A percentile compares a stretch with the other conserved stretches of the same genome.
These are phyloP conservation scores for Epichloe typhina DNA, from an alignment of 2,329 filamentous ascomycete species.

Conservation along the genomic window DNA sequence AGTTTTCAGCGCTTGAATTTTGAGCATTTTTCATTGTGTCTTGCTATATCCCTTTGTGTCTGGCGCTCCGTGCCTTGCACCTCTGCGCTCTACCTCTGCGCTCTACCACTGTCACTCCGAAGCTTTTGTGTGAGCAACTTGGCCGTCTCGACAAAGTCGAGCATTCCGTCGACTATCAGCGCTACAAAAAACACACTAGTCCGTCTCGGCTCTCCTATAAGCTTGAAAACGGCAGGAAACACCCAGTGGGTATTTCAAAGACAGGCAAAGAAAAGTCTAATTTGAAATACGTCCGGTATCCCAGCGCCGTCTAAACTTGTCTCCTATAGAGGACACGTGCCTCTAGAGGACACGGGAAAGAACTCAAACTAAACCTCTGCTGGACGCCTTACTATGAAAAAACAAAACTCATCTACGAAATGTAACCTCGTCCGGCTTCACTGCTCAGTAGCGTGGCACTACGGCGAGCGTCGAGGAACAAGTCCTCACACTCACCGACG, in stretches of 20 bases:
- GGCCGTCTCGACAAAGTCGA: not conserved
- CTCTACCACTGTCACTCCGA: not conserved
- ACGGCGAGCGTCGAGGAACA: slow-evolving; percentile 71
- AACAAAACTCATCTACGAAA: slow-evolving; percentile 30
- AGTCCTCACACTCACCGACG: slow-evolving; percentile 67
- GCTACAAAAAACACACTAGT: not conserved
- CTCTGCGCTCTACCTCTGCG: not conserved
- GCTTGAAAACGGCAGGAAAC: not conserved
- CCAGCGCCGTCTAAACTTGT: not conserved
- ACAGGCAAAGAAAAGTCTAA: not conserved
- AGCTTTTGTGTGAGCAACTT: not conserved
- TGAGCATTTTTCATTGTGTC: slow-evolving; percentile 3
- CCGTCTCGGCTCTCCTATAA: not conserved
- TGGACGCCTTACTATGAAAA: not conserved
- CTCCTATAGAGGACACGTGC: not conserved
- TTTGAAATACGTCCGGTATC: not conserved
- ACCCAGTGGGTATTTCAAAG: no score
- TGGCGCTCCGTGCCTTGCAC: not conserved
- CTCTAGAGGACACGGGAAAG: not conserved
- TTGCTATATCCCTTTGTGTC: slow-evolving; percentile 2
- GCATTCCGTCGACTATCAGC: not conserved
- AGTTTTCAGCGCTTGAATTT: not conserved
- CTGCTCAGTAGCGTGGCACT: slow-evolving; percentile 57
- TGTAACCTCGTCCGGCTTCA: slow-evolving; percentile 51
- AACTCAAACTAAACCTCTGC: not conserved